A percentile compares a stretch with the other conserved stretches of the same genome.
phyloP scores from a whole-genome alignment of 202 grass and related monocot species.

The Setaria viridis region DNA sequence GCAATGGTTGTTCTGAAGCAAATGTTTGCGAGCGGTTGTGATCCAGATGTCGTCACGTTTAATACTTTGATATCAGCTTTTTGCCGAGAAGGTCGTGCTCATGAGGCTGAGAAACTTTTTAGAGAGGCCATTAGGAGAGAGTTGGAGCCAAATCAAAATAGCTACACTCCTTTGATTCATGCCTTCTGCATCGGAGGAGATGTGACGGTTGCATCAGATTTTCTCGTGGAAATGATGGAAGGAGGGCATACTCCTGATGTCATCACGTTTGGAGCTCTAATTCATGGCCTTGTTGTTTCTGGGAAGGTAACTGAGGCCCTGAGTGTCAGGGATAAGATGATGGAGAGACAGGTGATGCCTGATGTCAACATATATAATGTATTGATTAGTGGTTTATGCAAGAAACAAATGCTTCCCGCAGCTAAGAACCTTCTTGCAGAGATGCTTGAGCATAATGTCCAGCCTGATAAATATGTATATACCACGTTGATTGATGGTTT shows the following conservation, averaged over 20 bases:
- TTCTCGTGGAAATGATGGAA: slow-evolving; percentile 79
- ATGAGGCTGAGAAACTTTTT: no score
- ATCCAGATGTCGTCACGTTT: no score
- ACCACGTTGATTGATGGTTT: slow-evolving; percentile 86
- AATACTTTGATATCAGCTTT: no score
- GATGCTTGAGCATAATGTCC: slow-evolving; percentile 76
- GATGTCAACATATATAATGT: no score
- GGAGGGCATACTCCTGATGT: slow-evolving; percentile 66
- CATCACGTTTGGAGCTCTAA: slow-evolving; percentile 61
- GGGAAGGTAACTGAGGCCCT: no score
- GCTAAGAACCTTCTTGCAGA: slow-evolving; percentile 77
- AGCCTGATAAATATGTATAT: slow-evolving; percentile 87
- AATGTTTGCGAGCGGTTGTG: no score
- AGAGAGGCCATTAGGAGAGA: no score
- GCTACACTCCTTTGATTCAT: slow-evolving; percentile 81
- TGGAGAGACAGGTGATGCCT: no score
- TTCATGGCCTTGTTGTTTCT: no score
- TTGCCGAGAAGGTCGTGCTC: no score
- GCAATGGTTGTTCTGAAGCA: no score
- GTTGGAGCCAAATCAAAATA: slow-evolving; percentile 54
- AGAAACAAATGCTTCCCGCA: slow-evolving; percentile 79
- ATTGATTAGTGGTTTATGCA: slow-evolving; percentile 57
- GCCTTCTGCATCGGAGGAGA: slow-evolving; percentile 58
- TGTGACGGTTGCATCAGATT: slow-evolving; percentile 51
- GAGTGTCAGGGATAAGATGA: no score